Evolutionary conservation across 306 rosid genomes (phyloP), one percentile per base, ranked within the genome.

Genomic region (Vigna radiata): DNA sequence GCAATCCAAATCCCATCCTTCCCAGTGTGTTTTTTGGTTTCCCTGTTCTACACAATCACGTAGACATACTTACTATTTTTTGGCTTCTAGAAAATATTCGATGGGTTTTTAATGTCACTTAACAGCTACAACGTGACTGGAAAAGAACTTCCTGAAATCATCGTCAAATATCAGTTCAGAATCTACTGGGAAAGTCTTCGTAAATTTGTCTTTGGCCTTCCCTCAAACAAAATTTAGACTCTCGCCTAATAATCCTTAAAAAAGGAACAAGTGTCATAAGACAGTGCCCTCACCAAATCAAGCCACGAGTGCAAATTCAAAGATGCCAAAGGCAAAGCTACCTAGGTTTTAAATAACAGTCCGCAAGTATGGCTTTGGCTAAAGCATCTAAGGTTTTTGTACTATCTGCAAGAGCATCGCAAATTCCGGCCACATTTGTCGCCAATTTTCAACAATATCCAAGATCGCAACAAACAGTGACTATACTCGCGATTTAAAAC

Each of bases 21-120:
- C 53, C 53, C 17, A 5, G 12, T 43, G 37, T 4, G 33, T 4
- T 29, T 33, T 33, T 33, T 19, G 27, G 27, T 61, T 48, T 41
- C 8, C 49, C 48, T 68, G 49, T 74, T 81, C 66, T 39, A 81
- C 23, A 59, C 69, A 48, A 70, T 16, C 63, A 71, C 54, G 55
- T 50, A 76, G 4, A 50, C 66, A 61, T 36, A 31, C 33, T 14
- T 27, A 19, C 56, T 33, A 44, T 6, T n/a, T 74, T 52, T 60
- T 18, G 13, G 68, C 67, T 37, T 76, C 25, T 11, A 33, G 68
- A 41, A 41, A 41, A 2, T 41, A 41, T 41, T 41, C 11, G 14
- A 23, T 12, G 10, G 27, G 39, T 43, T 44, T 54, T 18, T 18
- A 2, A 4, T 16, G 46, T 55, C 66, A 58, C 58, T 31, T 65